A percentile compares a stretch with the other conserved stretches of the same genome.
These are phyloP conservation scores for Agrocybe praecox DNA, from an alignment of 768 basidiomycete genomes.

Conservation along the genomic window DNA sequence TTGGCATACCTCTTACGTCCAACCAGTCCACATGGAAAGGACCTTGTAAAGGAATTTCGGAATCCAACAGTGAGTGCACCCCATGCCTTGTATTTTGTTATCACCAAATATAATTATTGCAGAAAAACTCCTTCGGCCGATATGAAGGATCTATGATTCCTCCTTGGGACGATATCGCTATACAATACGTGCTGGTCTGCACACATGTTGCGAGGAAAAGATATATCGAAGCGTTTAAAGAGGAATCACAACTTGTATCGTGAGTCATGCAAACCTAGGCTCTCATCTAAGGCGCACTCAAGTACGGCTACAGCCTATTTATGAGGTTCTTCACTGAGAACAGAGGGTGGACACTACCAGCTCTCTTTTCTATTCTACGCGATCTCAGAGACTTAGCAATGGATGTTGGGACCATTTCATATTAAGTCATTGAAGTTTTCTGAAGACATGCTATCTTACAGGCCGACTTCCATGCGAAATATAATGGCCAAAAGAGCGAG, in stretches of 20 bases:
- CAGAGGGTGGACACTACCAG: constrained; percentile 85
- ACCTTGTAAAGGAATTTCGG: constrained; percentile 71
- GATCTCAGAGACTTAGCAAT: constrained; percentile 86
- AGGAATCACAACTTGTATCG: constrained; percentile 76
- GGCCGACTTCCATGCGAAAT: constrained; percentile 66
- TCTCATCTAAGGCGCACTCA: background rate
- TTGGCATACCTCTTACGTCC: constrained; percentile 77
- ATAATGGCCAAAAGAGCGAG: constrained; percentile 57
- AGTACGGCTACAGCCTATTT: constrained; percentile 52
- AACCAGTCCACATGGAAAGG: constrained; percentile 77
- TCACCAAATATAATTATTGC: constrained; percentile 9
- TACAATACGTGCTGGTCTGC: constrained; percentile 80
- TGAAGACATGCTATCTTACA: constrained; percentile 20
- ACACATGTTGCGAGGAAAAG: constrained; percentile 69
- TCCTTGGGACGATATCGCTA: constrained; percentile 88
- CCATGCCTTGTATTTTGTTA: constrained; percentile 4
- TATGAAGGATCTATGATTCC: constrained; percentile 67
- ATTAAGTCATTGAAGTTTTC: background rate
- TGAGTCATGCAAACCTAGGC: constrained; percentile 39
- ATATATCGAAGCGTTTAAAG: constrained; percentile 75
- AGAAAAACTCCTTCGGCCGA: constrained; percentile 40
- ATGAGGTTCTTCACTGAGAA: constrained; percentile 79
- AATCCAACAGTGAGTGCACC: constrained; percentile 46
- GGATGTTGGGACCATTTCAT: constrained; percentile 54
- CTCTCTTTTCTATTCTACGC: constrained; percentile 77